Percentiles rank a stretch among this genome's conserved stretches.
Conservation (phyloP, 2,329 filamentous ascomycete genomes). For the Erysiphe pisi region DNA sequence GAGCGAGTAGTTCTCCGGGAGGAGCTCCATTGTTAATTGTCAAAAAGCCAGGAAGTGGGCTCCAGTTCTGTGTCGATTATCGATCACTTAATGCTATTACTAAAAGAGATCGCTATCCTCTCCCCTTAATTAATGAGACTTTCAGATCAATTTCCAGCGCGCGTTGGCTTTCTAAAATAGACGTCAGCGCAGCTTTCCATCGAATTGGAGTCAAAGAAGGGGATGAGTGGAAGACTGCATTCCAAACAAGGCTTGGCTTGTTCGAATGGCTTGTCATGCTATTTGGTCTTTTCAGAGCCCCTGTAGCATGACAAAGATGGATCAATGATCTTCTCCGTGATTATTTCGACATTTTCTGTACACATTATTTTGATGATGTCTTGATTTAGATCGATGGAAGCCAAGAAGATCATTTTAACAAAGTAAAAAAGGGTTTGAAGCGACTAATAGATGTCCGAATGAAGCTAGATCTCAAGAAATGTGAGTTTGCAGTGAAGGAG, state of each 20-base stretch:
- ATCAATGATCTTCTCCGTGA: not conserved
- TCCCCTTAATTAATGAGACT: slow-evolving; percentile 22
- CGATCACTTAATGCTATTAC: not conserved
- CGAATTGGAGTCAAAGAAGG: not conserved
- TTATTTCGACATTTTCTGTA: slow-evolving; percentile 9
- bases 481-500: slow-evolving; percentile 1
- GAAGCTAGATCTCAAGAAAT: not conserved
- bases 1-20: not conserved
- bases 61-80: slow-evolving; percentile 17
- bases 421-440: not conserved
- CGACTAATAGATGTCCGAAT: not conserved
- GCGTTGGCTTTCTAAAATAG: slow-evolving; percentile 5
- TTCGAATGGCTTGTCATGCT: slow-evolving; percentile 25
- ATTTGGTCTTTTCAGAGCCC: slow-evolving; percentile 3
- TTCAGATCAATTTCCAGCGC: slow-evolving; percentile 5
- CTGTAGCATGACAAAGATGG: not conserved
- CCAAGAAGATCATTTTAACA: slow-evolving; percentile 7
- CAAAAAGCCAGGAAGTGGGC: not conserved
- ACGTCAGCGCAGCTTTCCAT: slow-evolving; percentile 1
- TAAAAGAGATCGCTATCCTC: slow-evolving; percentile 3
- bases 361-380: not conserved
- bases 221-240: slow-evolving; percentile 25
- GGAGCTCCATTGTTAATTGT: not conserved
- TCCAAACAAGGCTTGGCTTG: not conserved
- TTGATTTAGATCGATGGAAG: slow-evolving; percentile 7